Conservation (phyloP, 2,329 filamentous ascomycete species). For the Fusarium subtropicale region DNA sequence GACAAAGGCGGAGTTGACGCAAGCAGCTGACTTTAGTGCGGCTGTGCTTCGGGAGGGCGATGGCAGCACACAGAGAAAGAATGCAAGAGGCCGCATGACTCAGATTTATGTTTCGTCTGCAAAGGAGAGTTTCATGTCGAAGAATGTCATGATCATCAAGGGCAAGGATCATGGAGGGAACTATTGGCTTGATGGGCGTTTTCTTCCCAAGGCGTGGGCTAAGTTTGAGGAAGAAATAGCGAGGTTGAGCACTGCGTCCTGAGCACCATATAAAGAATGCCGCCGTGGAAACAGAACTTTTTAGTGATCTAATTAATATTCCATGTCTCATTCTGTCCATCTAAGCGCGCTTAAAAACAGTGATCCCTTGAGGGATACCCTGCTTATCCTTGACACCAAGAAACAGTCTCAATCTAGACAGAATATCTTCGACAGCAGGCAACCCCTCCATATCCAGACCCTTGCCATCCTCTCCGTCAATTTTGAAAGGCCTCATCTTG, state of each 20-base stretch:
- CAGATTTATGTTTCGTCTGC: background rate
- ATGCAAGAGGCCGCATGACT: background rate
- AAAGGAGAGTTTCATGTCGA: background rate
- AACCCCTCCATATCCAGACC: constrained; percentile 5
- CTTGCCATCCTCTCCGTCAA: background rate
- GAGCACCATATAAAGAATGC: background rate
- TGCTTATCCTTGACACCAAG: background rate
- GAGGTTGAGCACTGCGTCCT: background rate
- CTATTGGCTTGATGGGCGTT: background rate
- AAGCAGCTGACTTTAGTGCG: background rate
- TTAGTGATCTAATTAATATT: background rate
- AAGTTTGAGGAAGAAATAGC: background rate
- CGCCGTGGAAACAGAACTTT: background rate
- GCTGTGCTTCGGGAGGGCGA: background rate
- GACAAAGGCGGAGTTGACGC: background rate
- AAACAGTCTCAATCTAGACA: background rate
- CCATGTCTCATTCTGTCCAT: too few species aligned
- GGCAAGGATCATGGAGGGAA: background rate
- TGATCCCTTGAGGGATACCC: background rate
- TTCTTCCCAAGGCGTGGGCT: background rate
- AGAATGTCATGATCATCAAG: background rate
- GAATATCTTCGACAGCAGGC: background rate
- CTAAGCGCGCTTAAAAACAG: background rate
- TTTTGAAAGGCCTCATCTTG: background rate
- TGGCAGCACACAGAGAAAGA: fast-evolving